These are phyloP conservation scores for Aphanoascus verrucosus DNA, from an alignment of 2,329 filamentous ascomycete genomes.

Conservation along the genomic window DNA sequence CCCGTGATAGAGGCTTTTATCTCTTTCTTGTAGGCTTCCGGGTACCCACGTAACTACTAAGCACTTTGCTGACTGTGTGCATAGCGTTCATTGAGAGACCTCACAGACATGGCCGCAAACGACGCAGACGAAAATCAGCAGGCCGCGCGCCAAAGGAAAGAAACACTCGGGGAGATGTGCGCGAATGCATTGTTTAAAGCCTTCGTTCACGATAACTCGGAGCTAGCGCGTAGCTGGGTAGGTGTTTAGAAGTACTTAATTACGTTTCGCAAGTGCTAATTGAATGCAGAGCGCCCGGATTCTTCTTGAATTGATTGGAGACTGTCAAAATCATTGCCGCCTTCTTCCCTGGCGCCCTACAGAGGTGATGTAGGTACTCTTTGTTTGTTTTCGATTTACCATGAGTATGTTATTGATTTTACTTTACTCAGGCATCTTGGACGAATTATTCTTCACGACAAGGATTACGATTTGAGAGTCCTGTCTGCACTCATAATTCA, in stretches of 20 bases:
- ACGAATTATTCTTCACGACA: conserved; percentile 12
- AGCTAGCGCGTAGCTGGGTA: conserved; percentile 18
- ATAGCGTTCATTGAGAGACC: conserved; percentile 11
- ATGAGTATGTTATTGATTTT: not conserved
- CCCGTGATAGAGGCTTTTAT: conserved; percentile 15
- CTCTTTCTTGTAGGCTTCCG: conserved; percentile 14
- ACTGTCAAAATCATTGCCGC: conserved; percentile 10
- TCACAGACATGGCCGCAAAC: conserved; percentile 8
- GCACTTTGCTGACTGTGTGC: not conserved
- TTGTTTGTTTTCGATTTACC: not conserved
- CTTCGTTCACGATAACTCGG: conserved; percentile 7
- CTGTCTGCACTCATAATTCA: conserved; percentile 19
- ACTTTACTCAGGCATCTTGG: conserved; percentile 11
- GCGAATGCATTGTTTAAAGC: conserved; percentile 7
- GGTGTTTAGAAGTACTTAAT: not conserved
- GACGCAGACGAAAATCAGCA: not conserved
- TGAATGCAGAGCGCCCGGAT: conserved; percentile 20
- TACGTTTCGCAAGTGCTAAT: conserved; percentile 6
- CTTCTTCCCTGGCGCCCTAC: not conserved
- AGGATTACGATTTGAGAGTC: conserved; percentile 17
- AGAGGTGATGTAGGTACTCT: not conserved
- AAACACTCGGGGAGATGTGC: conserved; percentile 12
- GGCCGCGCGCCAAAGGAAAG: conserved; percentile 13
- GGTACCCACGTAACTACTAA: not conserved
- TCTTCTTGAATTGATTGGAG: conserved; percentile 18